Percentiles rank a stretch among this genome's conserved stretches.
Evolutionary conservation across 495 filamentous ascomycete species (phyloP).

Genomic region (Immersiella caudata): DNA sequence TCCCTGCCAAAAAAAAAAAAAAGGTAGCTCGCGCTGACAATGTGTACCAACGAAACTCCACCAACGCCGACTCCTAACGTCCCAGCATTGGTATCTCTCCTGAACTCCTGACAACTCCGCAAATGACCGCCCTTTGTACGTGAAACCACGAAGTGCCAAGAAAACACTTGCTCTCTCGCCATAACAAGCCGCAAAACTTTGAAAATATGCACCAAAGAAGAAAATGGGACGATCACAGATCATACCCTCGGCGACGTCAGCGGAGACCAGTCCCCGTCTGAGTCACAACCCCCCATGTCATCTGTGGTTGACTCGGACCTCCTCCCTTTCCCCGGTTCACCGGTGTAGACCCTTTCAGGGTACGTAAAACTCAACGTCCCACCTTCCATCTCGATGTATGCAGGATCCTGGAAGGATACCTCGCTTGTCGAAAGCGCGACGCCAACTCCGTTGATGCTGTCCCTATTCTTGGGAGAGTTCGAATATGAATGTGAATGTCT

Average conservation of each 20-base stretch:
- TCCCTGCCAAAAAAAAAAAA: too few relatives aligned
- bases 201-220: not conserved
- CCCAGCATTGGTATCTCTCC: not conserved
- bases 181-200: too few relatives aligned
- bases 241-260: slow-evolving; percentile 6
- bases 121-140: too few relatives aligned
- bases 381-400: slow-evolving; percentile 19
- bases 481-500: not conserved
- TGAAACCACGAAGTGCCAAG: too few relatives aligned
- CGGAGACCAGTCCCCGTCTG: slow-evolving; percentile 18
- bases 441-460: slow-evolving; percentile 12
- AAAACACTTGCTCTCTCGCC: too few relatives aligned
- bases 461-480: not conserved
- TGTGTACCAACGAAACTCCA: not conserved
- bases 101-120: too few relatives aligned
- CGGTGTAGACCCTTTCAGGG: not conserved
- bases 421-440: slow-evolving; percentile 21
- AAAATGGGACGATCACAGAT: not conserved
- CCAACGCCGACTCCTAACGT: not conserved
- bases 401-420: slow-evolving; percentile 10
- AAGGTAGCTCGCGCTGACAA: not conserved
- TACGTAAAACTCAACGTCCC: slow-evolving; percentile 9
- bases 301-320: not conserved
- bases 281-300: not conserved
- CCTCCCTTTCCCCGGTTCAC: not conserved